phyloP scores from a whole-genome alignment of 2,329 filamentous ascomycete genomes.

The Colletotrichum sp. region DNA sequence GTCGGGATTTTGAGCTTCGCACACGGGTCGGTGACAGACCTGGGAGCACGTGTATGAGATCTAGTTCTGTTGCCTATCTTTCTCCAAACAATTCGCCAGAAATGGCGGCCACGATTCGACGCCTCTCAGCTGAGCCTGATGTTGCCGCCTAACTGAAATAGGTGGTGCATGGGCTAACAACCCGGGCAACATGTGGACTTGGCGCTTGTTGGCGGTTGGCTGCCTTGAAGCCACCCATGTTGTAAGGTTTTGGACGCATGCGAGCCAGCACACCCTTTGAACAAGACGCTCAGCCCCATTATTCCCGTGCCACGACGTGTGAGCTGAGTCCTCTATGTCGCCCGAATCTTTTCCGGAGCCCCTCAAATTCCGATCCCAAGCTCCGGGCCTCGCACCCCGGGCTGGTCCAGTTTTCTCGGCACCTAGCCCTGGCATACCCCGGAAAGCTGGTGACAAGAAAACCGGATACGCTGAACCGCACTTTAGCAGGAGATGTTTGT shows the following conservation, averaged over 20 bases:
- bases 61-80: neutral
- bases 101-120: neutral
- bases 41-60: neutral
- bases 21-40: neutral
- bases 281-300: neutral
- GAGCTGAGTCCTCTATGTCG: rapidly evolving
- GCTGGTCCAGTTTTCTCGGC: neutral
- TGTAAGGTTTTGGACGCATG: neutral
- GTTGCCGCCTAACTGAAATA: neutral
- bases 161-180: neutral
- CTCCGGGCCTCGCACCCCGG: neutral
- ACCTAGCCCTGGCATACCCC: neutral
- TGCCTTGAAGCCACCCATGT: neutral
- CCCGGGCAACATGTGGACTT: neutral
- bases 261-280: neutral
- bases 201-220: neutral
- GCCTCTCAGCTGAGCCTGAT: neutral
- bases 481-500: neutral
- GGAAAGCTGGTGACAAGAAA: neutral
- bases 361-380: neutral
- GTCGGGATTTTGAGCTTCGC: neutral
- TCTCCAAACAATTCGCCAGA: neutral
- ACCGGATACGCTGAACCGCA: rapidly evolving
- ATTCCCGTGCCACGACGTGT: too few species aligned
- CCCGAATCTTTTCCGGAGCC: neutral